Conservation (phyloP, 768 basidiomycete genomes). For the Tylopilus felleus region DNA sequence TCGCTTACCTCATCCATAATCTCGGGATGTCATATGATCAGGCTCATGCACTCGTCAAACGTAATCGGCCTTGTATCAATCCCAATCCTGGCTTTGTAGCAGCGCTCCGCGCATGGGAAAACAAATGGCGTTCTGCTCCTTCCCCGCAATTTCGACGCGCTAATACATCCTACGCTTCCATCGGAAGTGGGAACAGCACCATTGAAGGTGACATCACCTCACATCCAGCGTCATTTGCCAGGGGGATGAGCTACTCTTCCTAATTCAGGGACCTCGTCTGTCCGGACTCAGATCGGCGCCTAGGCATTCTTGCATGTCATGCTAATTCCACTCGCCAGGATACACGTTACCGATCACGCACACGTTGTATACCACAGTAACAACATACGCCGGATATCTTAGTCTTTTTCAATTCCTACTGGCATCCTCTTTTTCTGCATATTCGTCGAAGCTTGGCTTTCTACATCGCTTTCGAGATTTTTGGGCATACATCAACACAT, state of each 20-base stretch:
- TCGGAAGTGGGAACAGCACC: not conserved
- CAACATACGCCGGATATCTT: not conserved
- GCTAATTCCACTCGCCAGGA: not conserved
- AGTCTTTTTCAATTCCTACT: not conserved
- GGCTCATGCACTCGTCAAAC: slow-evolving; percentile 57
- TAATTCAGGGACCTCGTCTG: not conserved
- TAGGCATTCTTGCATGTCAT: not conserved
- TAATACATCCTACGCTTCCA: slow-evolving; percentile 23
- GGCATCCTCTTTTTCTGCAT: not conserved
- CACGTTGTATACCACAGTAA: slow-evolving; percentile 7
- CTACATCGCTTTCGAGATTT: not conserved
- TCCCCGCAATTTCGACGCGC: slow-evolving; percentile 28
- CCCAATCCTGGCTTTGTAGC: slow-evolving; percentile 75
- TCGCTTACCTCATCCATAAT: slow-evolving; percentile 77
- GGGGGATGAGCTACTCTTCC: slow-evolving; percentile 27
- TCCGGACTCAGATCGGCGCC: not conserved
- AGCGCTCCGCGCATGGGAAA: slow-evolving; percentile 58
- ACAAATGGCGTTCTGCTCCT: slow-evolving; percentile 26
- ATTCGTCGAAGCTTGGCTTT: not conserved
- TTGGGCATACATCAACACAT: not conserved
- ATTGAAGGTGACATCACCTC: slow-evolving; percentile 2
- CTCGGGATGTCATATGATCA: slow-evolving; percentile 70
- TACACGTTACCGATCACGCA: not conserved
- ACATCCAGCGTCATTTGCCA: slow-evolving; percentile 15
- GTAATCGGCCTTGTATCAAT: slow-evolving; percentile 68